These are phyloP conservation scores for Rhinocladiella similis DNA, from an alignment of 2,329 filamentous ascomycete genomes.

Conservation along the genomic window DNA sequence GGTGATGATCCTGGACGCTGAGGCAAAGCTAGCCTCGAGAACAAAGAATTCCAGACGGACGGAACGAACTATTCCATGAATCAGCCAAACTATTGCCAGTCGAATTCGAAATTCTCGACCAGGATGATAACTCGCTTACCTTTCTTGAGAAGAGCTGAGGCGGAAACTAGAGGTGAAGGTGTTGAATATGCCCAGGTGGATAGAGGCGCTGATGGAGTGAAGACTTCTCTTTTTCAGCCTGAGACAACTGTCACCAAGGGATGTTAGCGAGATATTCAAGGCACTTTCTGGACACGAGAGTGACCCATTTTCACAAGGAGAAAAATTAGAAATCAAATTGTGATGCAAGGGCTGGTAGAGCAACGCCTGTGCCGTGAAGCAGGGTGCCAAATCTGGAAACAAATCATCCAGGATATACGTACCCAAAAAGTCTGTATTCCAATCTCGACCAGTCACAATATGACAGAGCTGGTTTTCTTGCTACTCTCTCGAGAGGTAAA, in stretches of 20 bases:
- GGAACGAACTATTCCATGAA: slow-evolving; percentile 40
- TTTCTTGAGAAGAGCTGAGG: slow-evolving; percentile 8
- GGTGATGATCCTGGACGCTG: slow-evolving; percentile 33
- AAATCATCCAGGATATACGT: slow-evolving; percentile 7
- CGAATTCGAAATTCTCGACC: slow-evolving; percentile 12
- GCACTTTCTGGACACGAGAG: neutral
- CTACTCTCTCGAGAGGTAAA: neutral
- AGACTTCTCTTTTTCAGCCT: neutral
- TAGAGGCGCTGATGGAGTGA: neutral
- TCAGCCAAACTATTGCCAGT: slow-evolving; percentile 36
- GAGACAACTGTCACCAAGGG: slow-evolving; percentile 8
- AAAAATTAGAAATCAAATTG: neutral
- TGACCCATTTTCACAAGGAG: neutral
- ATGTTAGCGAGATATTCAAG: slow-evolving; percentile 19
- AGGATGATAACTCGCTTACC: slow-evolving; percentile 11
- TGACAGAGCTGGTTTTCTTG: neutral
- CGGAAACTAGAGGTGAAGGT: neutral
- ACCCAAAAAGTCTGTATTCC: slow-evolving; percentile 16
- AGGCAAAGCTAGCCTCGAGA: slow-evolving; percentile 31
- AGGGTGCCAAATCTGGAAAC: slow-evolving; percentile 10
- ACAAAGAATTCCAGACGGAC: slow-evolving; percentile 35
- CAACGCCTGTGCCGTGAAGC: slow-evolving; percentile 1
- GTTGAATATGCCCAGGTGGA: slow-evolving; percentile 2
- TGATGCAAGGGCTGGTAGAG: slow-evolving; percentile 20
- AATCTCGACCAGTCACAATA: slow-evolving; percentile 6